Evolutionary conservation across 768 basidiomycete species (phyloP), one percentile per base, ranked within the genome.

Genomic region (Lactifluus rugatus): DNA sequence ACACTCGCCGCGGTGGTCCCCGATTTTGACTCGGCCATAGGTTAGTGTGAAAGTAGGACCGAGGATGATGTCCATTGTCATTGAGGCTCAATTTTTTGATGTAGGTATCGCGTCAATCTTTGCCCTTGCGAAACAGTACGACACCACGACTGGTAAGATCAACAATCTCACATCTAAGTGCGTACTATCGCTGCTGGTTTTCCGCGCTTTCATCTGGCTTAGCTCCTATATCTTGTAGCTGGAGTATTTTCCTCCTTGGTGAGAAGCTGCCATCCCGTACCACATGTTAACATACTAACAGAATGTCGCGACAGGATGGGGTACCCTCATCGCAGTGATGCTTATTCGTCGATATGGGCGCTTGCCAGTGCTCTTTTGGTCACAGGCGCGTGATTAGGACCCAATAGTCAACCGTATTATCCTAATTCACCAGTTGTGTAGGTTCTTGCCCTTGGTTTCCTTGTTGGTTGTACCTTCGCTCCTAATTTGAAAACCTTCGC

Each of bases 361-460:
- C 45, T 75, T 88, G 1, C 83, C 84, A 0, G 72, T 86, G 13
- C 68, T 88, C 36, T 86, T 85, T 70, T 88, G 85, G 85, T 82
- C 82, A 0, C 84, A 86, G 70, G 80, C 80, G 55, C 23, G 72
- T 60, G 2, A 7, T 21, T 13, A 26, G 39, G 34, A 32, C 11
- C n/a, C 9, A 0, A 9, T 31, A 37, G 8, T 42, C 7, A 23
- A 16, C 19, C 16, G 41, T 3, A 25, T 14, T 21, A 46, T 37
- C 45, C 26, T 8, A 21, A 1, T 36, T 52, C 5, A 57, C 21
- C 25, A 4, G 25, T 19, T 41, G 26, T 42, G 16, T 53, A 83
- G 79, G 62, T 85, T 13, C 67, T 85, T 23, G 78, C 81, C 0
- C 66, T 83, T 13, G 79, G 75, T 1, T 86, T 83, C 71, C 70